Percentiles rank a stretch among this genome's conserved stretches.
Evolutionary conservation across 441 rosid species (phyloP).

Genomic region (Omphalea diandra): DNA sequence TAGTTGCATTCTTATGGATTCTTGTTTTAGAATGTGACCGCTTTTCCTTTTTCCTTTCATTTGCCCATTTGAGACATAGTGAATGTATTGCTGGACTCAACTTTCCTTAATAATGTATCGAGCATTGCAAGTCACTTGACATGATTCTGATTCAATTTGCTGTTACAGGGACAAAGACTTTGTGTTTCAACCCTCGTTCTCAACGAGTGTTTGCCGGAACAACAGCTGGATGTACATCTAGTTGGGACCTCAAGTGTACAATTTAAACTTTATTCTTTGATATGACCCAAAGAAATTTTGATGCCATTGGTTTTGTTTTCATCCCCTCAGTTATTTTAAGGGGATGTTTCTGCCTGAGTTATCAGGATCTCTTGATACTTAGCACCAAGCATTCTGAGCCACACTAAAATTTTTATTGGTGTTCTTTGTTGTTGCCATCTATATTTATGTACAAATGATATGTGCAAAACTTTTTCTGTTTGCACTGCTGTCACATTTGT

Average conservation of each 20-base stretch:
- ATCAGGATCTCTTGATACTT: neutral
- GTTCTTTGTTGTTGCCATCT: neutral
- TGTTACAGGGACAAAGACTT: constrained; percentile 63
- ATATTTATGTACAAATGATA: neutral
- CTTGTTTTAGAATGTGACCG: neutral
- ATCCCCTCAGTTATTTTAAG: neutral
- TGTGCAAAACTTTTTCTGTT: neutral
- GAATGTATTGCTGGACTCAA: neutral
- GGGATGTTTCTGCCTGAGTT: neutral
- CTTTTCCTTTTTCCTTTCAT: neutral
- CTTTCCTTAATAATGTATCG: neutral
- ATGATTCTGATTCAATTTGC: constrained; percentile 11
- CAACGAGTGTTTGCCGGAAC: constrained; percentile 73
- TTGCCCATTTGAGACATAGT: constrained; percentile 1
- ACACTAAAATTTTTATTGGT: neutral
- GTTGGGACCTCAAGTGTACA: constrained; percentile 84
- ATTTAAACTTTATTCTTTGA: neutral
- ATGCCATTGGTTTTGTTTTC: neutral
- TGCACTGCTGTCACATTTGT: neutral
- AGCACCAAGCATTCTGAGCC: neutral
- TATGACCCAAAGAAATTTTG: neutral
- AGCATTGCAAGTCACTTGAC: constrained; percentile 4
- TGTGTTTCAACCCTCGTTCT: constrained; percentile 62
- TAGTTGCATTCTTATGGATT: neutral
- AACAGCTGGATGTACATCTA: constrained; percentile 62